These are phyloP conservation scores for Cladosporium sp. DNA, from an alignment of 2,329 filamentous ascomycete species.

Conservation along the genomic window DNA sequence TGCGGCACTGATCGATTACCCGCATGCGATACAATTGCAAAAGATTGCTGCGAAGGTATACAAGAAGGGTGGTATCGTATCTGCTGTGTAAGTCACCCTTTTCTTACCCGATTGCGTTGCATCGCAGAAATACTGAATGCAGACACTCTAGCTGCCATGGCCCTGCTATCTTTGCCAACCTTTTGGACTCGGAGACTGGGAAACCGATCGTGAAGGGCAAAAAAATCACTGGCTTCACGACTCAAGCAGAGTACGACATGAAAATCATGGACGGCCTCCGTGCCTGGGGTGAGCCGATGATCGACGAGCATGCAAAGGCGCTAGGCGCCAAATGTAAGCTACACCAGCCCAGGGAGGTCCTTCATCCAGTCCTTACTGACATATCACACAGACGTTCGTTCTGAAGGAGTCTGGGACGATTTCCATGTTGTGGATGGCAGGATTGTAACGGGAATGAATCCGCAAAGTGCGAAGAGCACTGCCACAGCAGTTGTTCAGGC, in stretches of 20 bases:
- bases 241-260: constrained; percentile 33
- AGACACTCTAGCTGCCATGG: constrained; percentile 30
- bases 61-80: constrained; percentile 39
- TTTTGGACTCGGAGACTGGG: constrained; percentile 29
- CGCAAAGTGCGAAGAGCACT: constrained; percentile 32
- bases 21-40: constrained; percentile 39
- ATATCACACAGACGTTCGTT: constrained; percentile 20
- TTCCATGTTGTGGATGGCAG: constrained; percentile 32
- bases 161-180: constrained; percentile 35
- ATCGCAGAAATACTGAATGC: background rate
- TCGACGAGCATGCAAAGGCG: constrained; percentile 13
- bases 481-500: constrained; percentile 30
- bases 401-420: constrained; percentile 27
- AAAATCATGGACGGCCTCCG: constrained; percentile 33
- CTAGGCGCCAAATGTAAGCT: constrained; percentile 32
- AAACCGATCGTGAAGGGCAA: constrained; percentile 34
- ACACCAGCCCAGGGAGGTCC: background rate
- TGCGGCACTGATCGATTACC: constrained; percentile 46
- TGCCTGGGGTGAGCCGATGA: constrained; percentile 28
- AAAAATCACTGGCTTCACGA: constrained; percentile 39
- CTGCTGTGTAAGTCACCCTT: constrained; percentile 31
- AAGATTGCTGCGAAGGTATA: constrained; percentile 40
- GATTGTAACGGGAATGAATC: constrained; percentile 36
- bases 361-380: background rate
- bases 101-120: background rate